Evolutionary conservation across 352 stramenopile species (phyloP).

Genomic region (Globisporangium apiculatum): DNA sequence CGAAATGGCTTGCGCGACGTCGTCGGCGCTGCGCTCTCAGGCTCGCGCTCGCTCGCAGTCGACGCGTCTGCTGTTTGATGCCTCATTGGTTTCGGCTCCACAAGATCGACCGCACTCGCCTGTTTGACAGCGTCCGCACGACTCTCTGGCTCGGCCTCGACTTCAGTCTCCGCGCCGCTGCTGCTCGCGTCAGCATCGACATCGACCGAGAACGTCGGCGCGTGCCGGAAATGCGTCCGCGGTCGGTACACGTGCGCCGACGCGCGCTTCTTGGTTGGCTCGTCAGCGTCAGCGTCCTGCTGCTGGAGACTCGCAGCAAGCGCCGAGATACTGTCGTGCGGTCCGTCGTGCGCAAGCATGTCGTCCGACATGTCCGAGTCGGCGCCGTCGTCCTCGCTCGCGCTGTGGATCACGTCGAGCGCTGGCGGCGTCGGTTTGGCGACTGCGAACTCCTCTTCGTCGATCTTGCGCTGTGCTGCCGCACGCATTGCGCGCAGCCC

Average conservation of each 20-base stretch:
- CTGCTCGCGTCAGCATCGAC: slow-evolving; percentile 24
- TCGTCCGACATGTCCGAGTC: slow-evolving; percentile 67
- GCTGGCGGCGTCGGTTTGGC: slow-evolving; percentile 3
- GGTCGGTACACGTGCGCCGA: slow-evolving; percentile 34
- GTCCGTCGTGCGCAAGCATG: slow-evolving; percentile 61
- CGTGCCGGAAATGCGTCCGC: slow-evolving; percentile 22
- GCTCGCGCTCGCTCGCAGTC: slow-evolving; percentile 9
- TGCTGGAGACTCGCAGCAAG: slow-evolving; percentile 49
- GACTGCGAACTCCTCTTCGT: slow-evolving; percentile 40
- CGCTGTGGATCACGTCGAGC: slow-evolving; percentile 1
- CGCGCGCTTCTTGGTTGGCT: slow-evolving; percentile 13
- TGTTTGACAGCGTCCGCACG: no score
- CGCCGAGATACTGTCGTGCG: slow-evolving; percentile 30
- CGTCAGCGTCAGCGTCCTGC: slow-evolving; percentile 10
- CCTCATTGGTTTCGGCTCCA: slow-evolving; percentile 5
- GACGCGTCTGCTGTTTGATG: background rate
- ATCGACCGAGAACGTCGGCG: slow-evolving; percentile 19
- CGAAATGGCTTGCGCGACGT: slow-evolving; percentile 18
- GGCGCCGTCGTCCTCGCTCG: slow-evolving; percentile 21
- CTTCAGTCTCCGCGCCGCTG: slow-evolving; percentile 56
- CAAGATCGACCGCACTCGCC: no score
- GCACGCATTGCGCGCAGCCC: slow-evolving; percentile 5
- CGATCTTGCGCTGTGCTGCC: slow-evolving; percentile 17
- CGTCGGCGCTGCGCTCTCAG: background rate
- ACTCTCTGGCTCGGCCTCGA: slow-evolving; percentile 42